A percentile compares a stretch with the other conserved stretches of the same genome.
These are phyloP conservation scores for Fusarium armeniacum DNA, from an alignment of 2,329 filamentous ascomycete genomes.

Conservation along the genomic window DNA sequence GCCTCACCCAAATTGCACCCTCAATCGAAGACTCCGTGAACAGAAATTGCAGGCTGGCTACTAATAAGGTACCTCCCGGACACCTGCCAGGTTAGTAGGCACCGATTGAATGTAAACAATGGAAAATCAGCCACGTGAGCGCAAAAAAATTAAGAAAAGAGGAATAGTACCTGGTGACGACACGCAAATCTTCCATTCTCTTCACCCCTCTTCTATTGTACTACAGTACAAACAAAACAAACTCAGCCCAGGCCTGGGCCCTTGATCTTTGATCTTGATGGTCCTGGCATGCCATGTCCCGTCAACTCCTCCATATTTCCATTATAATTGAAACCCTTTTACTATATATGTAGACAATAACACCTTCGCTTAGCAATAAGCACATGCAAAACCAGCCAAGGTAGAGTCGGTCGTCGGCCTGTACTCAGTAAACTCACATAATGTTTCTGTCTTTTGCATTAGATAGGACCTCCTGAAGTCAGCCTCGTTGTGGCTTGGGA, in stretches of 20 bases:
- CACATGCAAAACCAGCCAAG: constrained; percentile 3
- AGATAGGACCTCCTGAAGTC: constrained; percentile 7
- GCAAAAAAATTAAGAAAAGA: constrained; percentile 4
- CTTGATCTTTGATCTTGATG: constrained; percentile 13
- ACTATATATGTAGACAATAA: background rate
- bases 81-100: background rate
- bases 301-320: constrained; percentile 28
- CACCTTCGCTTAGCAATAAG: constrained; percentile 1
- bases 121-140: constrained; percentile 40
- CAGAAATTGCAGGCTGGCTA: constrained; percentile 22
- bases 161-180: constrained; percentile 27
- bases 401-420: background rate
- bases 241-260: background rate
- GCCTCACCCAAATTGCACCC: constrained; percentile 28
- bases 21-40: constrained; percentile 2
- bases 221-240: constrained; percentile 36
- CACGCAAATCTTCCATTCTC: constrained; percentile 35
- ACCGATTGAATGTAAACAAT: constrained; percentile 20
- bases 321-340: constrained; percentile 23
- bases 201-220: constrained; percentile 45
- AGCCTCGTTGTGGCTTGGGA: constrained; percentile 41
- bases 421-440: constrained; percentile 4
- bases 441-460: constrained; percentile 13
- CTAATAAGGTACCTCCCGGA: background rate
- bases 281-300: constrained; percentile 24